Base-by-base conservation (phyloP, 495 filamentous ascomycete genomes). In the Hamigera avellanea region DNA sequence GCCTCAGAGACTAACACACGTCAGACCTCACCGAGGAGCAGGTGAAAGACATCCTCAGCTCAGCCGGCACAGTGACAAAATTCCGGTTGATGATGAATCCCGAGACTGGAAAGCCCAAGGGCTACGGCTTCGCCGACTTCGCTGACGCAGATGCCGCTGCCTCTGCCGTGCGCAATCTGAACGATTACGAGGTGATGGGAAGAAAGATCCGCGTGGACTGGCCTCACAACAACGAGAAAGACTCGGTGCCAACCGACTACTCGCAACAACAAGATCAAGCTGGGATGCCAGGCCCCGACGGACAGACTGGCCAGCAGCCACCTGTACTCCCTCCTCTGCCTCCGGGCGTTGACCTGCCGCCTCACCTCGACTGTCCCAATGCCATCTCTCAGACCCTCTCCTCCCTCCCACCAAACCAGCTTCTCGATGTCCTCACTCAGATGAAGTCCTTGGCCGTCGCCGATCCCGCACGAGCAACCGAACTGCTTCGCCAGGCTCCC, bases 71-170 rank as follows among this genome's bases (percentile, higher is more conserved):
- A 36, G 89, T 95, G 1, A 61, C 89, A n/a, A 86, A 81, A 49
- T 96, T 98, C 57, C 78, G 91, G 21, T 68, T 98, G 10, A 87
- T 96, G 46, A 91, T 94, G 64, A 93, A 98, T 61, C 81, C 82
- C 7, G 89, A 96, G 45, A 96, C 88, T 0, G 91, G 93, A 2
- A 76, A 83, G 29, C 91, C 91, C 0, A 96, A 95, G 56, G 91
- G 91, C 9, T 98, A 93, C 51, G 91, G 91, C 15, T 98, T 98
- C 49, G 84, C 86, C 27, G 89, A 96, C 47, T 98, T 87, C 50
- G 75, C 80, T 17, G 91, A 98, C 46, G 69, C 66, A 59, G 91
- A 98, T 49, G 83, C 86, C 6, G 91, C 91, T 14, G 85, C 89
- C 27, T 93, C 86, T 1, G 91, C 91, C 5, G 88, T 96, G 14